These are phyloP conservation scores for Puccinia hordei DNA, from an alignment of 1,284 basidiomycete genomes.

Conservation along the genomic window DNA sequence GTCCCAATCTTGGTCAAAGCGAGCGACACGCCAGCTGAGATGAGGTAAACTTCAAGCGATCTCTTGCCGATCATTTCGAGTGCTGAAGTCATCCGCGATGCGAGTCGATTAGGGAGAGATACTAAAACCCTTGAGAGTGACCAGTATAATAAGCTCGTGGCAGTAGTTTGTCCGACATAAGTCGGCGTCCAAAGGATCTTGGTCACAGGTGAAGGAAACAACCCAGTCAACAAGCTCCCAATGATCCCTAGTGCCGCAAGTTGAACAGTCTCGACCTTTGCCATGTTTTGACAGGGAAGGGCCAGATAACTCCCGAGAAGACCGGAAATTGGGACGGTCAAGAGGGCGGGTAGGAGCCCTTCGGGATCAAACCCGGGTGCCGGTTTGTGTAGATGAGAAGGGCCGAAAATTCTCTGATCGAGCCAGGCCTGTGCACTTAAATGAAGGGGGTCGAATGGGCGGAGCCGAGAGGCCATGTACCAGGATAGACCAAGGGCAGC, in stretches of 20 bases:
- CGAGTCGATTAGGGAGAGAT: not conserved
- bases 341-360: constrained; percentile 34
- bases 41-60: constrained; percentile 41
- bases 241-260: not conserved
- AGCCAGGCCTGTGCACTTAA: constrained; percentile 15
- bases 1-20: not conserved
- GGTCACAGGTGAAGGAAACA: constrained; percentile 16
- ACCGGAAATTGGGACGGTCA: constrained; percentile 32
- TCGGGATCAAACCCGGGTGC: constrained; percentile 33
- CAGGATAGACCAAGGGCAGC: constrained; percentile 7
- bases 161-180: constrained; percentile 18
- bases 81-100: not conserved
- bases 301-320: constrained; percentile 39
- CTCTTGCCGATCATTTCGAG: constrained; percentile 28
- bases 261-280: not conserved
- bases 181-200: constrained; percentile 42
- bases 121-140: not conserved
- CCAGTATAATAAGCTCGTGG: constrained; percentile 28
- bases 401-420: constrained; percentile 19
- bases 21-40: not conserved
- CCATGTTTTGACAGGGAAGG: not conserved
- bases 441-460: constrained; percentile 19
- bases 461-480: not conserved
- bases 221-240: constrained; percentile 15
- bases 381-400: constrained; percentile 23